Evolutionary conservation across 495 filamentous ascomycete genomes (phyloP).

Genomic region (Venustampulla echinocandica): DNA sequence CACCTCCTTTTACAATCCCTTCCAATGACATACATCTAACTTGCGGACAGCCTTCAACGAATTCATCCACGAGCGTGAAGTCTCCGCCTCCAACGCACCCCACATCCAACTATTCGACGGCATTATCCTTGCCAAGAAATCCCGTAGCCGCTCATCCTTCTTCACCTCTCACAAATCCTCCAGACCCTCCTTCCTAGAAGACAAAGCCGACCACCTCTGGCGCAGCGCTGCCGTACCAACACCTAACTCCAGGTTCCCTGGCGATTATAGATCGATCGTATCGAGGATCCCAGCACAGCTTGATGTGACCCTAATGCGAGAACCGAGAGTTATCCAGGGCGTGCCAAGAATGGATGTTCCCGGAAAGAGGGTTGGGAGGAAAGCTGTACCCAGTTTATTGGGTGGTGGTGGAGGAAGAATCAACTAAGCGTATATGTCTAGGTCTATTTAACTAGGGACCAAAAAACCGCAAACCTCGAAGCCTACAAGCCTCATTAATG

Average conservation of each 20-base stretch:
- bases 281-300: conserved; percentile 68
- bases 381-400: conserved; percentile 66
- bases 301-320: conserved; percentile 79
- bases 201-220: conserved; percentile 90
- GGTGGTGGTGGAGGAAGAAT: conserved; percentile 12
- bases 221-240: conserved; percentile 75
- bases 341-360: conserved; percentile 59
- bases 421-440: too few relatives aligned
- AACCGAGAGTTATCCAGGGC: conserved; percentile 69
- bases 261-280: conserved; percentile 48
- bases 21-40: conserved; percentile 12
- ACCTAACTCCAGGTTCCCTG: conserved; percentile 62
- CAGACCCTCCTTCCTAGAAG: conserved; percentile 67
- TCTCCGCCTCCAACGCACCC: conserved; percentile 45
- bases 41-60: conserved; percentile 70
- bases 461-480: too few relatives aligned
- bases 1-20: not conserved
- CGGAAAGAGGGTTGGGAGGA: conserved; percentile 42
- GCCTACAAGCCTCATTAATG: too few relatives aligned
- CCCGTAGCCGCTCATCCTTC: conserved; percentile 60
- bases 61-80: conserved; percentile 90
- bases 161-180: conserved; percentile 35
- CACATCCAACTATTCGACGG: conserved; percentile 86
- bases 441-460: too few relatives aligned
- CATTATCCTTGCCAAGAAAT: conserved; percentile 89